Conservation (phyloP, 2,329 filamentous ascomycete species). For the Elsinoe necatrix region DNA sequence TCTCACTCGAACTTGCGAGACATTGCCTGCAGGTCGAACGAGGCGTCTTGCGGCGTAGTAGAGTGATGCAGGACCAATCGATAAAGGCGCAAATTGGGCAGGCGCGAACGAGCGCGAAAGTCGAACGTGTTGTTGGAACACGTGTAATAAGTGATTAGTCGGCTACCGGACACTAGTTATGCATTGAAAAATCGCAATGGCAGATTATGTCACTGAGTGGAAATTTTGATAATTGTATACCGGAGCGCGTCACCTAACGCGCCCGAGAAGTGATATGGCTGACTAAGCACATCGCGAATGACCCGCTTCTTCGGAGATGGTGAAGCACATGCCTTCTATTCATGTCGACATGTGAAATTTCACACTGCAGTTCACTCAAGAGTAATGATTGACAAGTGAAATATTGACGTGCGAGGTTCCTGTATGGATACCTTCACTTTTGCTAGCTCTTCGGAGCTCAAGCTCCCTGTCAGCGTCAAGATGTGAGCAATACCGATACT, state of each 20-base stretch:
- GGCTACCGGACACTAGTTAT: neutral
- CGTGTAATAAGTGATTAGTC: neutral
- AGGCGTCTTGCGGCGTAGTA: neutral
- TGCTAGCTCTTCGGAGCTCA: conserved; percentile 75
- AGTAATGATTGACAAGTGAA: conserved; percentile 12
- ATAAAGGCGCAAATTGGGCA: neutral
- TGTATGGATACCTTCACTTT: conserved; percentile 93
- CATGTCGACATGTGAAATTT: neutral
- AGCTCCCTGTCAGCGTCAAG: conserved; percentile 59
- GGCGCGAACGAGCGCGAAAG: neutral
- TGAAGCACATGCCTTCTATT: neutral
- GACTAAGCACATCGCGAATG: neutral
- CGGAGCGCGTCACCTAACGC: neutral
- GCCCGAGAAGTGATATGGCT: neutral
- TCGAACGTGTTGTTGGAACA: neutral
- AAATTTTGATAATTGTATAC: neutral
- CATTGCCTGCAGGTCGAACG: neutral
- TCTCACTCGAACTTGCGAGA: neutral
- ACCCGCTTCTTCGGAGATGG: neutral
- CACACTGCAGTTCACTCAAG: neutral
- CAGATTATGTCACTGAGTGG: neutral
- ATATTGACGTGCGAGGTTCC: neutral
- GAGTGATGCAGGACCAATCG: neutral
- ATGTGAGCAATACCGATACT: conserved; percentile 43
- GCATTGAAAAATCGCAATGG: neutral